Percentiles rank a stretch among this genome's conserved stretches.
Conservation (phyloP, 306 rosid species). For the Prunus persica region Prunus_persica_NCBIv2 NC_034012.1:11189001-11189500, state of each 20-base stretch:
- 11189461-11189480: neutral
- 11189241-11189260: neutral
- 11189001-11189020: too few relatives aligned
- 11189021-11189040: neutral
- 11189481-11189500: neutral
- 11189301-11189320: neutral
- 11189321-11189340: neutral
- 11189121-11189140: neutral
- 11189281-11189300: neutral
- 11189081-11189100: neutral
- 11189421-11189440: neutral
- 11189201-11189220: neutral
- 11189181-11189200: neutral
- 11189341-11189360: neutral
- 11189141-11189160: neutral
- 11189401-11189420: neutral
- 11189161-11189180: neutral
- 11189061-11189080: neutral
- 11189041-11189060: neutral
- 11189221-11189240: neutral
- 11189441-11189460: neutral
- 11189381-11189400: slow-evolving; percentile 1
- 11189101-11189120: neutral
- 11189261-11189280: neutral
- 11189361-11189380: slow-evolving; percentile 14